Evolutionary conservation across 441 rosid species (phyloP), one percentile per base, ranked within the genome.

Genomic region (Biscutella laevigata): DNA sequence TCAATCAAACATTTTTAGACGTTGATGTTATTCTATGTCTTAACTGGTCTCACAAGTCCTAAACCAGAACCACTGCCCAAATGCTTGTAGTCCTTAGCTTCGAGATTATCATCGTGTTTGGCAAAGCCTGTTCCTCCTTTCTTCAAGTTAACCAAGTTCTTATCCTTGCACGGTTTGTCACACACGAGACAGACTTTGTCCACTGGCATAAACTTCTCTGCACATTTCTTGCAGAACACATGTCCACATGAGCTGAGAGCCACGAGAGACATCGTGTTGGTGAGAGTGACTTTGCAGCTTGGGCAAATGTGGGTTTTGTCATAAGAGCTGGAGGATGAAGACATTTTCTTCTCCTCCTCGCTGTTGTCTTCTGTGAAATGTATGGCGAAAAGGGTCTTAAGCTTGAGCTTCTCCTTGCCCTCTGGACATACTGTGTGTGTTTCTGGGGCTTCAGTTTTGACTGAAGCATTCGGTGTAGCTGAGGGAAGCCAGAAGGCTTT

Each of bases 401-500:
- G 70, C 66, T 75, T 86, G 51, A 83, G 83, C 61, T 85, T 86
- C 64, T 88, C 97, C 9, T 63, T 77, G 71, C 97, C 97, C 53
- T 88, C 89, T 2, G 95, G 95, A 65, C 97, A 86, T 48, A 67
- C 36, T 3, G 90, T 83, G 44, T 72, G 47, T 3, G 61, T 61
- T 17, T 88, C 70, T 2, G 97, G 95, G 34, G 90, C 81, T 8
- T 70, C 77, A 0, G 62, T 77, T 77, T 82, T 88, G 41, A 58
- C 76, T 3, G 88, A 58, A 45, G 95, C 95, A 52, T 69, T 92
- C 0, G 97, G 97, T 9, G 97, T 88, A 29, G 97, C 97, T 12
- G 97, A 88, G 6, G 95, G 95, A 43, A 88, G 84, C 92, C 92
- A 88, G 74, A 85, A 88, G 7, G 95, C 95, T 71, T 88, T 88